These are phyloP conservation scores for Sanghuangporus baumii DNA, from an alignment of 1,284 basidiomycete species.

Conservation along the genomic window DNA sequence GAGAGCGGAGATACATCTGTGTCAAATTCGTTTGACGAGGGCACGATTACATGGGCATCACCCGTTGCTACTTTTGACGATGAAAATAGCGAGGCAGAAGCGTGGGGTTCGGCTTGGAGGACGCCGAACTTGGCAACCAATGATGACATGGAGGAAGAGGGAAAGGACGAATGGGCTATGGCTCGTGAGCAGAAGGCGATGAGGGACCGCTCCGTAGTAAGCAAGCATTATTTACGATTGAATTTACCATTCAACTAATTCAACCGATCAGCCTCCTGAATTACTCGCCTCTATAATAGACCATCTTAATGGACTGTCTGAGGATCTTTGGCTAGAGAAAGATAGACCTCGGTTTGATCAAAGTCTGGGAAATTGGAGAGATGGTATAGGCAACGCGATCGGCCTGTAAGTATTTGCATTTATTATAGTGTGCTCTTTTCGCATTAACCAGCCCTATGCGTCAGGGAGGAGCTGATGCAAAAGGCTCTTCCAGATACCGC, in stretches of 20 bases:
- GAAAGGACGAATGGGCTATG: conserved; percentile 60
- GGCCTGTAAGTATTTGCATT: conserved; percentile 47
- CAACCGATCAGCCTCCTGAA: conserved; percentile 52
- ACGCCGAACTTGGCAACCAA: conserved; percentile 17
- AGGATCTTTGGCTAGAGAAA: conserved; percentile 42
- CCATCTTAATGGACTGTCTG: conserved; percentile 44
- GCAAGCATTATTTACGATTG: conserved; percentile 25
- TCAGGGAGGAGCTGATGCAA: conserved; percentile 37
- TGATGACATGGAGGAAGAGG: conserved; percentile 18
- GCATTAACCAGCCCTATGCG: conserved; percentile 23
- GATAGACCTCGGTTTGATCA: conserved; percentile 20
- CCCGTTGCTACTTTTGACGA: conserved; percentile 30
- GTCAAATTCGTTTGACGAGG: conserved; percentile 21
- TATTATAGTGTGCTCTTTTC: neutral
- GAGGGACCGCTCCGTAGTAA: conserved; percentile 57
- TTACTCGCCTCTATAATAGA: conserved; percentile 49
- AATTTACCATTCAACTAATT: conserved; percentile 11
- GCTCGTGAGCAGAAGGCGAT: conserved; percentile 52
- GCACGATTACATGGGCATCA: conserved; percentile 33
- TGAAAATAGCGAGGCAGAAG: conserved; percentile 30
- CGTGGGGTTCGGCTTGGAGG: conserved; percentile 46
- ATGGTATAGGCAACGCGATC: conserved; percentile 40
- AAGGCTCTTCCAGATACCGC: conserved; percentile 29
- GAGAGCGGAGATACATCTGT: conserved; percentile 36
- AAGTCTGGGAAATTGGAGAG: conserved; percentile 32